Evolutionary conservation across 345 rosid species (phyloP), one percentile per base, ranked within the genome.

Genomic region (Arabis hirsuta): DNA sequence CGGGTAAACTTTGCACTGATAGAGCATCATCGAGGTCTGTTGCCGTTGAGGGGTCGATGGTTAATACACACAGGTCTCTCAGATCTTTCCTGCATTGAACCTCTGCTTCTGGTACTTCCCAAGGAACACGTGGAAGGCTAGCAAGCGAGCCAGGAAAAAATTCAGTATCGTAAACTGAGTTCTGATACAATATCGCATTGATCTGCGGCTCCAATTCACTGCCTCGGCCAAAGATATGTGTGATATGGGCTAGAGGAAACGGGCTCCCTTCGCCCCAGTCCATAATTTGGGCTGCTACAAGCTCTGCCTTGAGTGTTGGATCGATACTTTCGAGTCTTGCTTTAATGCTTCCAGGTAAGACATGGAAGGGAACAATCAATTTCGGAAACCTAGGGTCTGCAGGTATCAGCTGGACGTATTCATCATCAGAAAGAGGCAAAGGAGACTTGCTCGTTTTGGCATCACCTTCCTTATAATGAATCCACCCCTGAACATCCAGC

Each of bases 1-100:
- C 67, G 20, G 90, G 62, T 67, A 89, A 65, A 76, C 76, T 76
- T 79, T 94, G 90, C 71, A 89, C 77, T 27, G 97, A 94, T 22
- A 91, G 78, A 62, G 97, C 98, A 85, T 94, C 98, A 62, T 94
- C 98, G 51, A 94, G 95, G 54, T 91, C 98, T 44, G 84, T 74
- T 19, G 97, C 95, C 12, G 82, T 83, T 12, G 87, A 73, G 61
- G 97, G 89, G 46, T 94, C 98, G 39, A 94, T 82, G 3, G 97
- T 88, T 56, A 89, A 83, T 41, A 85, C 69, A 85, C 96, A 94
- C 56, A 85, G 55, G 66, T 79, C 82, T 79, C 98, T 89, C 59
- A 88, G 76, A 75, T 94, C 97, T 76, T 64, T 78, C 81, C 97
- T 88, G 24, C 53, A 64, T 71, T 46, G 72, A 46, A 86, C 24